Base-by-base conservation (phyloP, 805 yeast genomes). In the Vanderwaltozyma tropicalis region DNA sequence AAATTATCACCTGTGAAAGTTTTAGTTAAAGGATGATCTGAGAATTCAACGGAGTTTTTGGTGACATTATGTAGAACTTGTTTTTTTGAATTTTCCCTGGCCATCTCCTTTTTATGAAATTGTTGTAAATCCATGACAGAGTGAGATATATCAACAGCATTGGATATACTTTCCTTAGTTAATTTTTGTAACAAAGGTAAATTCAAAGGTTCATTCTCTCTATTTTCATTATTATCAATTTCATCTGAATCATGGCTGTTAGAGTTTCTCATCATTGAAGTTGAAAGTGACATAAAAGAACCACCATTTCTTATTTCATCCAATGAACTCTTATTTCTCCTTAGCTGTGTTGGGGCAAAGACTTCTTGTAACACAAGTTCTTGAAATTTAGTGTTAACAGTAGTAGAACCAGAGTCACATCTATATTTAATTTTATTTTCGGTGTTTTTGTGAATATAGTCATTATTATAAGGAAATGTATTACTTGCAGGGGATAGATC, bases 341-440 rank as follows among this genome's bases (percentile, higher is more conserved):
- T 31, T 2, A 36, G 14, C 17, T 37, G 41, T n/a, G 48, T 44
- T 15, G 58, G 59, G 10, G 61, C 59, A 61, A 83, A 81, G 0
- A 81, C 92, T 52, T 83, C 94, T 24, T 74, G 70, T 18, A 83
- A 55, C 0, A 83, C 84, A 34, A 77, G 61, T 47, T 82, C 89
- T 48, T 80, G 80, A 20, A 83, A 60, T 49, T 76, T 74, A n/a
- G 76, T 68, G 53, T 83, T 83, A 3, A 82, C 76, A 3, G 73
- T 72, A 0, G 94, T 82, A 1, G 85, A 69, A 3, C 63, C 63
- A 3, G 57, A 49, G 17, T 53, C 54, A 19, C 47, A 38, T 19
- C 45, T 46, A 9, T 12, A 31, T 31, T 26, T 37, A 6, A 28
- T 16, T 10, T 33, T 31, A 27, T 28, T 20, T 14, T 37, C 28